Base-by-base conservation (phyloP, 257 asterid species). In the Penstemon eatonii region DNA sequence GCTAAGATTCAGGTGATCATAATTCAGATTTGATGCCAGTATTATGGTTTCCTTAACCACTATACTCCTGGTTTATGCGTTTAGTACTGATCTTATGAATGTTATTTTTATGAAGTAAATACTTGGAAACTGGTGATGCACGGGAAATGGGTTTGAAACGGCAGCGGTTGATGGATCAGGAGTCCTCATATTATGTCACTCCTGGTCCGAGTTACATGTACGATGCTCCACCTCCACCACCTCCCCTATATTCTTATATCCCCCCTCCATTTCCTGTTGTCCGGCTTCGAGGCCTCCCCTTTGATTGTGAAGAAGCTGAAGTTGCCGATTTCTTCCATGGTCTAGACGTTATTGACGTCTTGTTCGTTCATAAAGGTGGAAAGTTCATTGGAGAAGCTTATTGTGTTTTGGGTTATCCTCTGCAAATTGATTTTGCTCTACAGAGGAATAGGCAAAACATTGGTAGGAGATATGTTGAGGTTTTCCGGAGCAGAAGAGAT, bases 251-350 rank as follows among this genome's bases (percentile, higher is more conserved):
- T 81, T 70, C 96, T 55, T 88, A 86, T 65, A 64, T 70, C 4
- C 95, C 97, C 19, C 96, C 96, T 10, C 94, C 90, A 12, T 90
- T 92, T 75, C 98, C 98, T 19, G 95, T 90, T 56, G 97, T 92
- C 50, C 86, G 98, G 12, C 95, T 92, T 65, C 92, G 98, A 38
- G 97, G 98, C 73, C 97, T 92, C n/a, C 98, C 98, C 10, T 90
- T 85, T 66, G 94, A 90, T 67, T 92, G 98, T 68, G 71, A 94
- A 6, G 97, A 90, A 79, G 74, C 82, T 59, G 94, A 92, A 65
- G 80, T 92, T 18, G 83, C 83, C 5, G 98, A 92, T n/a, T 90
- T 92, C 86, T 90, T 93, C 63, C 90, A 73, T 58, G 92, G 89
- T 47, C 78, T 90, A 43, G 98, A 93, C 69, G 89, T 93, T 39